Conservation (phyloP, 1,284 basidiomycete genomes). For the Irpex sp. region DNA sequence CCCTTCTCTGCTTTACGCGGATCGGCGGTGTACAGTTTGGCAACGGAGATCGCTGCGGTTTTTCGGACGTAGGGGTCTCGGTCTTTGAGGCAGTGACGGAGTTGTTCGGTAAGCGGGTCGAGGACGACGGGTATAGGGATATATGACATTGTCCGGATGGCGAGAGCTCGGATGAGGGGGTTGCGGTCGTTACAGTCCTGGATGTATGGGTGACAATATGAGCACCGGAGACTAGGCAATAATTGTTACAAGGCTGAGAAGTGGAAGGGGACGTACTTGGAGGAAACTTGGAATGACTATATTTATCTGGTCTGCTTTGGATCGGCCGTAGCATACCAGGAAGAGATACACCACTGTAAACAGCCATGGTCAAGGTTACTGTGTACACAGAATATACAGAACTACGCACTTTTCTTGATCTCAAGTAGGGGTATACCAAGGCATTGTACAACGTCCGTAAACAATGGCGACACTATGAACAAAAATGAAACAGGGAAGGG, state of each 20-base stretch:
- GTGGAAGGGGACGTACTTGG: conserved; percentile 43
- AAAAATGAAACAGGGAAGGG: conserved; percentile 7
- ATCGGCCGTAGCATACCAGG: conserved; percentile 86
- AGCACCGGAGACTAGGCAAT: not conserved
- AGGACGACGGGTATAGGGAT: conserved; percentile 82
- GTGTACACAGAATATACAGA: not conserved
- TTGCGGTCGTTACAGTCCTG: conserved; percentile 91
- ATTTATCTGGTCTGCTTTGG: conserved; percentile 84
- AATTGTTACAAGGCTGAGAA: too few species aligned
- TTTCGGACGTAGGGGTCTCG: conserved; percentile 94
- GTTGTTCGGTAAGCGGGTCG: conserved; percentile 76
- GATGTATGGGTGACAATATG: not conserved
- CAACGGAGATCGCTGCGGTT: conserved; percentile 91
- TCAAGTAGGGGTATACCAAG: conserved; percentile 87
- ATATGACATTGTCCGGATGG: conserved; percentile 95
- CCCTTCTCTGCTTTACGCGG: conserved; percentile 78
- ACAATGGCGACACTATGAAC: conserved; percentile 82
- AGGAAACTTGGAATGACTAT: conserved; percentile 86
- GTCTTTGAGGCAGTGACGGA: conserved; percentile 85
- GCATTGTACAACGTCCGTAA: conserved; percentile 86
- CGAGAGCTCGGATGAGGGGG: conserved; percentile 87
- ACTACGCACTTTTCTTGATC: conserved; percentile 91
- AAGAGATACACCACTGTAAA: conserved; percentile 87
- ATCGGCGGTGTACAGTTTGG: conserved; percentile 86
- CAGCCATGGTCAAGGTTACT: not conserved